Evolutionary conservation across 176 grass and related monocot species (phyloP), one percentile per base, ranked within the genome.

Genomic region (Oryza punctata): DNA sequence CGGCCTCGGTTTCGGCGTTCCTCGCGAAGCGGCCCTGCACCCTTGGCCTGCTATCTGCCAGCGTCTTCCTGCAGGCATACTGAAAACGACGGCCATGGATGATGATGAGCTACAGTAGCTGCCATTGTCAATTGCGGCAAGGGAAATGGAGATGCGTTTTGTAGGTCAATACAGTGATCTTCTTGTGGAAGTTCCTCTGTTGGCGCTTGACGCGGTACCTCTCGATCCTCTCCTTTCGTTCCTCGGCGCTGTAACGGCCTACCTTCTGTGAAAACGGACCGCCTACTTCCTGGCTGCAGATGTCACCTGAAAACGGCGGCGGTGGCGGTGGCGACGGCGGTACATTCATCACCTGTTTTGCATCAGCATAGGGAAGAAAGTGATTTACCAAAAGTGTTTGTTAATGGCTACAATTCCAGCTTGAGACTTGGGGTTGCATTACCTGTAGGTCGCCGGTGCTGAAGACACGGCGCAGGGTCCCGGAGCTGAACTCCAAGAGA

Each of bases 21-120:
- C 85, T 90, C 0, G 81, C 91, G n/a, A 99, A 99, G 12, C 97
- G 87, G 25, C 97, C 93, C 93, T 89, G 85, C 67, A 94, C 91
- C 80, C 97, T 82, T 3, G 91, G 91, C 75, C 97, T 82, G 82
- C 89, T 92, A 25, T 99, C 97, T 0, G 97, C 97, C 89, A 99
- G 85, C 16, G 93, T 96, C 89, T 99, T 99, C 87, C 97, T 94
- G 88, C 95, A 97, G 27, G 80, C 87, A 71, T 97, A 97, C 95
- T 97, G 74, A 27, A 77, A 80, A 23, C 35, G 12, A 23, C 35
- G 12, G 15, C 49, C 61, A 65, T 5, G 40, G 25, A 78, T 14
- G 45, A 78, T 14, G 45, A 18, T 44, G 67, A 81, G 14, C 19
- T 80, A 27, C 8, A 41, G 26, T 27, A 40, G 25, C 54, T 2